A percentile compares a stretch with the other conserved stretches of the same genome.
phyloP scores from a whole-genome alignment of 768 basidiomycete genomes.

The Collybia sordida region DNA sequence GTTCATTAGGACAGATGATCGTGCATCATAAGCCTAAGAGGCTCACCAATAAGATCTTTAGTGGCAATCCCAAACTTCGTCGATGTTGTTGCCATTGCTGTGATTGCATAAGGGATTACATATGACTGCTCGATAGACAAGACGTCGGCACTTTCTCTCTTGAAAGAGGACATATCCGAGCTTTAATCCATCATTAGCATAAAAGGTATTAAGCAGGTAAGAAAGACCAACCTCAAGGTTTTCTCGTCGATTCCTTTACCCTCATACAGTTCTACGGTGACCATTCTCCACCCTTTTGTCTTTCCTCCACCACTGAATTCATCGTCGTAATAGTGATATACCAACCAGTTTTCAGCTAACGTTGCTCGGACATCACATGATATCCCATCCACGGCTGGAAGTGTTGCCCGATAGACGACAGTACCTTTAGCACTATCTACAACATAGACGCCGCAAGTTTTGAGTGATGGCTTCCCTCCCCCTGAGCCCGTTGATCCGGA shows the following conservation, averaged over 20 bases:
- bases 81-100: slow-evolving; percentile 69
- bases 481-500: not conserved
- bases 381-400: slow-evolving; percentile 40
- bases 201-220: not conserved
- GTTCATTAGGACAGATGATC: not conserved
- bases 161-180: slow-evolving; percentile 45
- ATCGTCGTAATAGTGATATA: slow-evolving; percentile 81
- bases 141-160: slow-evolving; percentile 51
- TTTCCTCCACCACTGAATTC: slow-evolving; percentile 42
- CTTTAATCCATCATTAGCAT: slow-evolving; percentile 18
- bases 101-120: slow-evolving; percentile 66
- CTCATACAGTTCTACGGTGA: slow-evolving; percentile 90
- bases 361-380: slow-evolving; percentile 67
- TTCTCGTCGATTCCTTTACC: slow-evolving; percentile 66
- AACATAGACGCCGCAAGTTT: slow-evolving; percentile 68
- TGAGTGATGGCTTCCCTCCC: slow-evolving; percentile 7
- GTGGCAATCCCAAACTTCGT: slow-evolving; percentile 88
- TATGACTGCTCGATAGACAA: slow-evolving; percentile 69
- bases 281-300: slow-evolving; percentile 70
- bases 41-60: slow-evolving; percentile 83
- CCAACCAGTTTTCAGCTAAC: slow-evolving; percentile 90
- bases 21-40: not conserved
- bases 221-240: slow-evolving; percentile 57
- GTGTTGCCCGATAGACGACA: slow-evolving; percentile 61
- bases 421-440: slow-evolving; percentile 82